A percentile compares a stretch with the other conserved stretches of the same genome.
Evolutionary conservation across 768 basidiomycete species (phyloP).

Genomic region (Mycena alexandri): DNA sequence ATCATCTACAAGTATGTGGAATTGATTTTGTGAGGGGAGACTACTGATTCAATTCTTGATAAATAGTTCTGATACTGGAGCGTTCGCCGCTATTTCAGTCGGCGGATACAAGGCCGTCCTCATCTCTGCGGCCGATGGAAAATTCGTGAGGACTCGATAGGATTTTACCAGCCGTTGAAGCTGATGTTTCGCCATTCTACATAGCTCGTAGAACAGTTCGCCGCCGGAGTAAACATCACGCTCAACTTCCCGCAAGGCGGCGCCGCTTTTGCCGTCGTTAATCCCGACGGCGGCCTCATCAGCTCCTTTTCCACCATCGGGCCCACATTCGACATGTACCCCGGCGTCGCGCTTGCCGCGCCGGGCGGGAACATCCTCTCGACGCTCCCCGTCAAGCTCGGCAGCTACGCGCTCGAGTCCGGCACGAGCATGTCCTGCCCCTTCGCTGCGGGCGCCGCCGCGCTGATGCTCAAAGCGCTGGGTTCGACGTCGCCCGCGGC

Average conservation of each 20-base stretch:
- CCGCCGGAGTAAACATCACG: constrained; percentile 43
- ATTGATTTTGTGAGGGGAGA: constrained; percentile 21
- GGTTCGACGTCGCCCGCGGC: constrained; percentile 46
- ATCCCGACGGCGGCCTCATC: constrained; percentile 65
- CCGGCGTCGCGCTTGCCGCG: constrained; percentile 42
- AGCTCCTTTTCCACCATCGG: constrained; percentile 60
- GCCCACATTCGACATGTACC: constrained; percentile 57
- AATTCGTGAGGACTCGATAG: constrained; percentile 36
- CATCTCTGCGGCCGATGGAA: constrained; percentile 51
- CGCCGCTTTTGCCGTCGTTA: constrained; percentile 53
- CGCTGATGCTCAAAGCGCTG: constrained; percentile 54
- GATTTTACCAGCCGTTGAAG: neutral
- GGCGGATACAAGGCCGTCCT: constrained; percentile 46
- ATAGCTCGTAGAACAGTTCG: constrained; percentile 50
- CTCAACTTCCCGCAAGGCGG: constrained; percentile 51
- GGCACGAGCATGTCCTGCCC: constrained; percentile 59
- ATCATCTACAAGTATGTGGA: constrained; percentile 55
- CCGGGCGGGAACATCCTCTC: constrained; percentile 48
- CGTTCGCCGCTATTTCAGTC: constrained; percentile 41
- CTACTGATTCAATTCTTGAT: neutral
- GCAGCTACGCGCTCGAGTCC: constrained; percentile 51
- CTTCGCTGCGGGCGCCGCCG: constrained; percentile 57
- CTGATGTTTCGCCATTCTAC: neutral
- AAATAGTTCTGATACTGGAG: constrained; percentile 25
- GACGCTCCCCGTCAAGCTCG: constrained; percentile 55